Percentiles rank a stretch among this genome's conserved stretches.
Evolutionary conservation across 2,329 filamentous ascomycete genomes (phyloP).

Genomic region (Phialophora macrospora): DNA sequence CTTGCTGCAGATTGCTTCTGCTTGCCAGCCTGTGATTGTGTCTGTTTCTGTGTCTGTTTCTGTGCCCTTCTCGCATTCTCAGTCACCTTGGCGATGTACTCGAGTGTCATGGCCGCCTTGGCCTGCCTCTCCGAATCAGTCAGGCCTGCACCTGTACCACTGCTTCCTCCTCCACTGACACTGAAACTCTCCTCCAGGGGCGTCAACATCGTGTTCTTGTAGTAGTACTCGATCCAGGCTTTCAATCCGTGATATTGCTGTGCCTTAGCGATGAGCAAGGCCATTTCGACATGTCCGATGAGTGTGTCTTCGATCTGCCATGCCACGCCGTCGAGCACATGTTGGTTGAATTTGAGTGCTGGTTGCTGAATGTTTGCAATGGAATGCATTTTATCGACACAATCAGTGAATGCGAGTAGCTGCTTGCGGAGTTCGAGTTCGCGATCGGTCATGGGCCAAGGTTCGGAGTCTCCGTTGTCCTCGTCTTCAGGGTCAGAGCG

Average conservation of each 20-base stretch:
- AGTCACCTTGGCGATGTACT: background rate
- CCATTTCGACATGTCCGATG: slow-evolving; percentile 29
- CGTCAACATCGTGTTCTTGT: slow-evolving; percentile 11
- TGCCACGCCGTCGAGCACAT: slow-evolving; percentile 24
- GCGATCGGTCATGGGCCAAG: slow-evolving; percentile 10
- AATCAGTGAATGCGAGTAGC: slow-evolving; percentile 24
- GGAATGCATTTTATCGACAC: slow-evolving; percentile 19
- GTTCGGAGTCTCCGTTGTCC: background rate
- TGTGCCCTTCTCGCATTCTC: background rate
- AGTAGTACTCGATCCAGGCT: slow-evolving; percentile 28
- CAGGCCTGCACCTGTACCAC: background rate
- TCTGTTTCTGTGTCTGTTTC: background rate
- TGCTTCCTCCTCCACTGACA: slow-evolving; percentile 2
- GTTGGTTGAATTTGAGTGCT: slow-evolving; percentile 5
- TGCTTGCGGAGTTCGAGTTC: slow-evolving; percentile 24
- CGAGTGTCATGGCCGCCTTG: background rate
- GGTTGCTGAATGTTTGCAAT: slow-evolving; percentile 1
- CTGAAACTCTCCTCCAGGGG: slow-evolving; percentile 6
- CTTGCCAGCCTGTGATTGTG: background rate
- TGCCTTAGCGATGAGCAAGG: slow-evolving; percentile 27
- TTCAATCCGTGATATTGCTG: slow-evolving; percentile 30
- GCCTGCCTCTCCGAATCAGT: background rate
- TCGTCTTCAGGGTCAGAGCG: slow-evolving; percentile 2
- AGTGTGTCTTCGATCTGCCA: slow-evolving; percentile 29
- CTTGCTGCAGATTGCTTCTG: background rate